phyloP scores from a whole-genome alignment of 768 basidiomycete genomes.

The Agaricus subrufescens region DNA sequence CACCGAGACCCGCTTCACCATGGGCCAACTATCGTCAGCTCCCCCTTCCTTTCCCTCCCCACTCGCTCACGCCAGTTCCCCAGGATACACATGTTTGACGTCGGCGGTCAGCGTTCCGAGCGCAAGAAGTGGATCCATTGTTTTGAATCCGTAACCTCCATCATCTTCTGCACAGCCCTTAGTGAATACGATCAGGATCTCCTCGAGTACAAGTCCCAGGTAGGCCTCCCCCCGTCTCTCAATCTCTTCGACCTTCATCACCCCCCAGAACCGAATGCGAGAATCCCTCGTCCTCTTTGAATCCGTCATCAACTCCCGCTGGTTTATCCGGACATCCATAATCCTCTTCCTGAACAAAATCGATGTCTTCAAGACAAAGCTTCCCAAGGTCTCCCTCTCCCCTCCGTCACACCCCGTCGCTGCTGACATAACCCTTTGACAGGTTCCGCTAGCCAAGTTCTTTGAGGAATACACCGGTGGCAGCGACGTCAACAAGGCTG shows the following conservation, averaged over 20 bases:
- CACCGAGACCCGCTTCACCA: constrained; percentile 77
- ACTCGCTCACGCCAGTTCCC: background rate
- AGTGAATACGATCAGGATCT: constrained; percentile 75
- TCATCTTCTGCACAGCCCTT: constrained; percentile 65
- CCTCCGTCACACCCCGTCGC: background rate
- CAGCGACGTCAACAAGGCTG: constrained; percentile 87
- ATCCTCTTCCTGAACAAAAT: constrained; percentile 94
- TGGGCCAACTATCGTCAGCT: constrained; percentile 60
- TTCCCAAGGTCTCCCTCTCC: constrained; percentile 45
- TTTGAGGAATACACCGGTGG: constrained; percentile 91
- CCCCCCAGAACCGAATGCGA: constrained; percentile 79
- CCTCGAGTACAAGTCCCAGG: constrained; percentile 63
- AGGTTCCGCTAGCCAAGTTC: constrained; percentile 73
- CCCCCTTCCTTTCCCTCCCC: background rate
- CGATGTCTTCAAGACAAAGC: constrained; percentile 87
- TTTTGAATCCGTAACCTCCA: constrained; percentile 56
- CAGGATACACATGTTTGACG: constrained; percentile 71
- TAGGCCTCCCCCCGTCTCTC: constrained; percentile 17
- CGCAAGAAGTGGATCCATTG: constrained; percentile 80
- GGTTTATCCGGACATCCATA: constrained; percentile 89
- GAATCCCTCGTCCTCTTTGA: constrained; percentile 90
- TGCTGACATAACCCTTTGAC: background rate
- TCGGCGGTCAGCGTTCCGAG: constrained; percentile 76
- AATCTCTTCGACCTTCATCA: background rate
- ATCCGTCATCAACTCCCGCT: constrained; percentile 88